Conservation (phyloP, 305 asterid species). For the Petunia hybrid region DNA sequence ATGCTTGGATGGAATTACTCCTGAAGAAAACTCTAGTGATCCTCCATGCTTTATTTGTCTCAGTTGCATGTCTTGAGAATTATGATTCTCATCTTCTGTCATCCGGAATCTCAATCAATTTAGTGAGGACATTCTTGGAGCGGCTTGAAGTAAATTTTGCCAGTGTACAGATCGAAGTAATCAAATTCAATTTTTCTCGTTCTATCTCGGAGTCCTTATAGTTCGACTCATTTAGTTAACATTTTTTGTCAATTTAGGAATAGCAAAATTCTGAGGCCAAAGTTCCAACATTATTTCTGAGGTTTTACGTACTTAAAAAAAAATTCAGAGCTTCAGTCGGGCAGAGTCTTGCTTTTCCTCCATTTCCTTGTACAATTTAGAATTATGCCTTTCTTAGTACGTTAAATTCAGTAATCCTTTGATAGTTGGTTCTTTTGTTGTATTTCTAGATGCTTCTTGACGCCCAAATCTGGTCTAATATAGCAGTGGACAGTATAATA, state of each 20-base stretch:
- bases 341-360: not conserved
- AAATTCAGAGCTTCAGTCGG: not conserved
- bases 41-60: slow-evolving; percentile 42
- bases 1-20: slow-evolving; percentile 36
- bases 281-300: not conserved
- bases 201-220: too few relatives aligned
- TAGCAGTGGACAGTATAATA: not conserved
- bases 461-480: not conserved
- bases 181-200: too few relatives aligned
- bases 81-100: not conserved
- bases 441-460: not conserved
- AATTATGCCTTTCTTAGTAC: not conserved
- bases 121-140: slow-evolving; percentile 17
- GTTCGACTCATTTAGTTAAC: slow-evolving; percentile 1
- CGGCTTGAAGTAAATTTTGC: slow-evolving; percentile 10
- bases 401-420: not conserved
- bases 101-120: not conserved
- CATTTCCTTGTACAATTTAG: not conserved
- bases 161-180: not conserved
- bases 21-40: slow-evolving; percentile 32
- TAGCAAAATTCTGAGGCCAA: not conserved
- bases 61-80: slow-evolving; percentile 19
- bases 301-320: not conserved
- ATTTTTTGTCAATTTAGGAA: slow-evolving; percentile 13
- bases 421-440: not conserved